These are phyloP conservation scores for Coemansia sp. DNA, from an alignment of 192 early-diverging fungal genomes.

Conservation along the genomic window DNA sequence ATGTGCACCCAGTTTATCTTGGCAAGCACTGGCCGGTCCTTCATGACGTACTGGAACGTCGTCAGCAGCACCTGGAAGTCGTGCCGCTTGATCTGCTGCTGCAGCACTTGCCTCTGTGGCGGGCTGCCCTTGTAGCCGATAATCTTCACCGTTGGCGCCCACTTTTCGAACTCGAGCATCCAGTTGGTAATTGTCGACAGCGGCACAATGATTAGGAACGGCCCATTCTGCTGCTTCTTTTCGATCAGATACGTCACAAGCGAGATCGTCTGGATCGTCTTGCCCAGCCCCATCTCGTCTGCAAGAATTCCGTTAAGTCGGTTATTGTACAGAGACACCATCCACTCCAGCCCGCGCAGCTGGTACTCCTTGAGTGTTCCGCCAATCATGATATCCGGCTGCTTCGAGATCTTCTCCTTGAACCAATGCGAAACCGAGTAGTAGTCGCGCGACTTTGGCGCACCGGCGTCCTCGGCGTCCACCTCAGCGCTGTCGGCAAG, in stretches of 20 bases:
- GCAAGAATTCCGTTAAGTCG: slow-evolving; percentile 96
- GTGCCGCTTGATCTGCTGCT: slow-evolving; percentile 64
- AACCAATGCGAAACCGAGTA: slow-evolving; percentile 86
- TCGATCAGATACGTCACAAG: slow-evolving; percentile 96
- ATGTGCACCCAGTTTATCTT: slow-evolving; percentile 97
- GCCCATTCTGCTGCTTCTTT: slow-evolving; percentile 88
- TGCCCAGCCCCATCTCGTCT: slow-evolving; percentile 91
- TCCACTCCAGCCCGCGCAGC: slow-evolving; percentile 97
- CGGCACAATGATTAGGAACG: slow-evolving; percentile 95
- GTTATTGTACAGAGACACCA: slow-evolving; percentile 99
- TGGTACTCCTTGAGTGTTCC: slow-evolving; percentile 96
- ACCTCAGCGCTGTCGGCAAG: slow-evolving; percentile 37
- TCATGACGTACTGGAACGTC: slow-evolving; percentile 97
- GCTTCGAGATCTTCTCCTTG: slow-evolving; percentile 74
- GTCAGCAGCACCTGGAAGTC: slow-evolving; percentile 96
- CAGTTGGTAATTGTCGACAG: slow-evolving; percentile 97
- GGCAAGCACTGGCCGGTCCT: slow-evolving; percentile 79
- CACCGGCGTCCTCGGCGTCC: slow-evolving; percentile 48
- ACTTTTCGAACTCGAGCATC: slow-evolving; percentile 96
- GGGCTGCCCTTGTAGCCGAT: slow-evolving; percentile 94
- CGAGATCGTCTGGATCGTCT: slow-evolving; percentile 94
- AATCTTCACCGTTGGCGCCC: slow-evolving; percentile 87
- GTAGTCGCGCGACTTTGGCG: slow-evolving; percentile 63
- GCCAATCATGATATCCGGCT: slow-evolving; percentile 82
- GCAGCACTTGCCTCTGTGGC: slow-evolving; percentile 66